Percentiles rank a stretch among this genome's conserved stretches.
These are phyloP conservation scores for Candida nemodendra DNA, from an alignment of 805 yeast species.

Conservation along the genomic window DNA sequence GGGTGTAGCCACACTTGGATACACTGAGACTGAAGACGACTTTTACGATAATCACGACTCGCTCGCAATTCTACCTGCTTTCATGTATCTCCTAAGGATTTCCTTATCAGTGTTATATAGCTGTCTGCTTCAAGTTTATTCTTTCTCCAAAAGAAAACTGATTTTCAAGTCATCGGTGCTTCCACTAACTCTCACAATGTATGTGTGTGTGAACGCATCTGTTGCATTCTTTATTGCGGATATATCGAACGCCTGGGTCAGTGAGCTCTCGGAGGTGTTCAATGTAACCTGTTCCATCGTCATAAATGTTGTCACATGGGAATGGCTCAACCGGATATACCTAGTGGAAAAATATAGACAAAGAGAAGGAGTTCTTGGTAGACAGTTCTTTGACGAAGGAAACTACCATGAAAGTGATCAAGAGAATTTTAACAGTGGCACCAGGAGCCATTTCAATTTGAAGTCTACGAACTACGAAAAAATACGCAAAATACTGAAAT, in stretches of 20 bases:
- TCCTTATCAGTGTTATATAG: constrained; percentile 70
- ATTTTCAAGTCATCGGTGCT: constrained; percentile 50
- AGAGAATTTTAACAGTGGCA: background rate
- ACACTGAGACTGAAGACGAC: constrained; percentile 19
- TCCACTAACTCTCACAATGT: constrained; percentile 54
- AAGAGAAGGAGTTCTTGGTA: constrained; percentile 70
- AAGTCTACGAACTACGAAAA: constrained; percentile 10
- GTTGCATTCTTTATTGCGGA: constrained; percentile 75
- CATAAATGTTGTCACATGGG: constrained; percentile 78
- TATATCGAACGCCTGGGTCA: constrained; percentile 72
- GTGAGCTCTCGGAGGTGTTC: constrained; percentile 69
- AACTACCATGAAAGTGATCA: background rate
- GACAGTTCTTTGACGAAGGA: constrained; percentile 70
- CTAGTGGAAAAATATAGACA: constrained; percentile 58
- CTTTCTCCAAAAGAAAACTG: constrained; percentile 49
- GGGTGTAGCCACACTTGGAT: constrained; percentile 59
- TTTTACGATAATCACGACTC: constrained; percentile 40
- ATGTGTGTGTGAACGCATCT: constrained; percentile 56
- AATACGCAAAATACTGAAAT: constrained; percentile 48
- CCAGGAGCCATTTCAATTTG: constrained; percentile 13
- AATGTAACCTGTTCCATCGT: constrained; percentile 69
- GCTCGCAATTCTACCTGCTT: constrained; percentile 65
- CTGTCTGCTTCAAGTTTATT: constrained; percentile 56
- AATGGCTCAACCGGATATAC: constrained; percentile 72
- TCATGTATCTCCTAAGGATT: constrained; percentile 70